Conservation (phyloP, 768 basidiomycete genomes). For the Amanita brunnescens region DNA sequence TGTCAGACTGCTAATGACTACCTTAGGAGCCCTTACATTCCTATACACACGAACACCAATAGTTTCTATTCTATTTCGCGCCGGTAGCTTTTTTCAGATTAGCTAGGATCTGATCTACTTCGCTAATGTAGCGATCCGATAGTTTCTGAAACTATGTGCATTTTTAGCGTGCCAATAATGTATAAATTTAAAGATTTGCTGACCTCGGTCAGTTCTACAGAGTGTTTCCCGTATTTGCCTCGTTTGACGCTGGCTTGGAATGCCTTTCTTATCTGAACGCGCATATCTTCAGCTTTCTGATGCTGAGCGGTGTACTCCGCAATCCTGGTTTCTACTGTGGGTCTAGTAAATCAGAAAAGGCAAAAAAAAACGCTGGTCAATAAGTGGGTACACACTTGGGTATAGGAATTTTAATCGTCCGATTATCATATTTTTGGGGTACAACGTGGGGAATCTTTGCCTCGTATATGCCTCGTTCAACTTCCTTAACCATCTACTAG, state of each 20-base stretch:
- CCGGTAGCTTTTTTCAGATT: constrained; percentile 53
- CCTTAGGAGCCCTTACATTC: background rate
- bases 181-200: constrained; percentile 8
- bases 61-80: constrained; percentile 17
- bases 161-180: background rate
- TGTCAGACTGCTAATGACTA: background rate
- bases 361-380: background rate
- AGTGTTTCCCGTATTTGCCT: constrained; percentile 61
- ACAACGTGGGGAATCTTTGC: constrained; percentile 64
- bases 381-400: constrained; percentile 44
- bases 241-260: constrained; percentile 59
- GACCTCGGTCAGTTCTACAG: constrained; percentile 65
- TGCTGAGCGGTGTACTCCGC: constrained; percentile 46
- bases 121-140: constrained; percentile 48
- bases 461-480: constrained; percentile 70
- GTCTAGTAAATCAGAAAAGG: constrained; percentile 31
- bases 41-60: background rate
- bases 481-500: constrained; percentile 64
- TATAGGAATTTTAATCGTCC: constrained; percentile 73
- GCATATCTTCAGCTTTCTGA: constrained; percentile 66
- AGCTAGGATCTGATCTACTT: constrained; percentile 58
- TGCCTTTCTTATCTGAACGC: constrained; percentile 67
- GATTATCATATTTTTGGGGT: constrained; percentile 60
- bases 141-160: constrained; percentile 63
- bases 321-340: constrained; percentile 65